A percentile compares a stretch with the other conserved stretches of the same genome.
Conservation (phyloP, 192 early-diverging fungal species). For the Spizellomyces punctatus region DNA sequence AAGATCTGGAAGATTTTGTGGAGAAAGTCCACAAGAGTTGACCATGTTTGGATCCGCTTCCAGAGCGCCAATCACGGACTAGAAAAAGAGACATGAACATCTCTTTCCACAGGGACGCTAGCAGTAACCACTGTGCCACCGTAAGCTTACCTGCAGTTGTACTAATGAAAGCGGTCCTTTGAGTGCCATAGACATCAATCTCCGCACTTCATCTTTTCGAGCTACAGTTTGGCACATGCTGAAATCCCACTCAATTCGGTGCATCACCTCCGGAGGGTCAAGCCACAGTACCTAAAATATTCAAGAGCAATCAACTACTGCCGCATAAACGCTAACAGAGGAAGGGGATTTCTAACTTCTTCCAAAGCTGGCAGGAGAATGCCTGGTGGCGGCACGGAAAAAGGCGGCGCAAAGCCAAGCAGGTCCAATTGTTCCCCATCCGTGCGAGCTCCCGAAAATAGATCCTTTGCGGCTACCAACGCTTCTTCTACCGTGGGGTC, state of each 20-base stretch:
- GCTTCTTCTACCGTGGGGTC: conserved; percentile 23
- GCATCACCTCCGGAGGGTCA: conserved; percentile 9
- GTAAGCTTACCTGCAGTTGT: conserved; percentile 14
- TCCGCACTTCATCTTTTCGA: not conserved
- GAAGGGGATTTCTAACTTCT: no score
- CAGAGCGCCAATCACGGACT: no score
- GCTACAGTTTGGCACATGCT: conserved; percentile 7
- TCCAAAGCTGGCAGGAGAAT: no score
- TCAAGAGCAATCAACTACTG: no score
- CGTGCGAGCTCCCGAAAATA: not conserved
- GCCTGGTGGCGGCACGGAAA: no score
- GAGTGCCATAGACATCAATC: conserved; percentile 12
- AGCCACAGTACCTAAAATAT: conserved; percentile 9
- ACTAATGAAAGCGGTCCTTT: conserved; percentile 16
- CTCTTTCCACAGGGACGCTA: no score
- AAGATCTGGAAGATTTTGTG: conserved; percentile 40
- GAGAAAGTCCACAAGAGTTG: conserved; percentile 17
- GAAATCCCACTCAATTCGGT: conserved; percentile 11
- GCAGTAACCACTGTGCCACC: not conserved
- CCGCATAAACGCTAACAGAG: no score
- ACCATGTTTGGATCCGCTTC: not conserved
- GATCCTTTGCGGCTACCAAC: conserved; percentile 14
- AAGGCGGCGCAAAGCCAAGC: no score
- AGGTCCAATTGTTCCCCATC: no score
- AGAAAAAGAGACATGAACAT: no score